These are phyloP conservation scores for Oropetium thomaeum DNA, from an alignment of 176 grass and related monocot species.

Conservation along the genomic window DNA sequence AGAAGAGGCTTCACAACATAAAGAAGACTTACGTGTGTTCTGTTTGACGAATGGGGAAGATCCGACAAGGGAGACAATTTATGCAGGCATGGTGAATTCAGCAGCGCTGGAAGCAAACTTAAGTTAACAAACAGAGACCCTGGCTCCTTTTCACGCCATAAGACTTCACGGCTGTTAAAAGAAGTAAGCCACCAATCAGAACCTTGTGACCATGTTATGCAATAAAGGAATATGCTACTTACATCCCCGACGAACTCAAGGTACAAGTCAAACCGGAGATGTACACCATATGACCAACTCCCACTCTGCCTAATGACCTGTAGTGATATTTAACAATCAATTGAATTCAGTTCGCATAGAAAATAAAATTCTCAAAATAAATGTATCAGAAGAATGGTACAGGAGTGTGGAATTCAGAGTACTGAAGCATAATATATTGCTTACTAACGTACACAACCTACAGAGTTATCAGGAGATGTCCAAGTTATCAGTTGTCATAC, in stretches of 20 bases:
- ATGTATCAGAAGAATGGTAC: background rate
- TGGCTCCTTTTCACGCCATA: conserved; percentile 72
- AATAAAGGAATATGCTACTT: conserved; percentile 41
- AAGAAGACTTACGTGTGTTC: conserved; percentile 56
- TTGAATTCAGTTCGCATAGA: conserved; percentile 2
- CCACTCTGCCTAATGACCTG: conserved; percentile 88
- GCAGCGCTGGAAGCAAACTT: conserved; percentile 73
- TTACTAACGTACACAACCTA: background rate
- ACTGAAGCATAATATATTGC: background rate
- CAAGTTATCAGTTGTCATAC: background rate
- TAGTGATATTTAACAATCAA: conserved; percentile 34
- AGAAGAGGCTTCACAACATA: conserved; percentile 11
- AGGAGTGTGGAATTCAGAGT: conserved; percentile 1
- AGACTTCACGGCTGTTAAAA: conserved; percentile 70
- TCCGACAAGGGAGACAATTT: conserved; percentile 73
- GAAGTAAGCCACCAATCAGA: conserved; percentile 21
- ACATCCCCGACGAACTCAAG: conserved; percentile 56
- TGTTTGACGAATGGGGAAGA: conserved; percentile 53
- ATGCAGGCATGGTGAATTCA: conserved; percentile 91
- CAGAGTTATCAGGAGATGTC: background rate
- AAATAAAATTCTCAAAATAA: conserved; percentile 31
- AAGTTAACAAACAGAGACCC: conserved; percentile 73
- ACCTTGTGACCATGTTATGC: background rate
- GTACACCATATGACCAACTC: conserved; percentile 79
- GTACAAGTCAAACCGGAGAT: conserved; percentile 76